Conservation (phyloP, 2,329 filamentous ascomycete species). For the Colletotrichum somersetense region DNA sequence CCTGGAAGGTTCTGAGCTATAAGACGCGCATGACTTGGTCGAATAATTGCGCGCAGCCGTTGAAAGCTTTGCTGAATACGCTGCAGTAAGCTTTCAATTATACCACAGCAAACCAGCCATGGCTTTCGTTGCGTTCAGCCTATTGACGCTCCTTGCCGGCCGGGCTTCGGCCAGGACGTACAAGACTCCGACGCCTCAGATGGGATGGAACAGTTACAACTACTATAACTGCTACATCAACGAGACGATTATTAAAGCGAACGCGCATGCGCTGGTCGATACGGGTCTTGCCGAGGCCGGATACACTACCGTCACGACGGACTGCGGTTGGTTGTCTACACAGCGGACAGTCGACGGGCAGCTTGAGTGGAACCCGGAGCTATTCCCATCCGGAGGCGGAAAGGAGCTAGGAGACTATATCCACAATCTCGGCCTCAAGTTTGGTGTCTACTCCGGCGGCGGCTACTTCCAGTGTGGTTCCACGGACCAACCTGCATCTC, state of each 20-base stretch:
- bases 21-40: conserved; percentile 5
- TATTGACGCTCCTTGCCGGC: conserved; percentile 21
- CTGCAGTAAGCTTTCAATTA: background rate
- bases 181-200: conserved; percentile 54
- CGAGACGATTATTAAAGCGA: conserved; percentile 62
- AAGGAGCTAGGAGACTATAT: conserved; percentile 62
- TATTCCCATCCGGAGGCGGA: conserved; percentile 64
- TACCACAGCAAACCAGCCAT: conserved; percentile 5
- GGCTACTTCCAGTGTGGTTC: conserved; percentile 60
- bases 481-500: conserved; percentile 56
- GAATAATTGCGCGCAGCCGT: background rate
- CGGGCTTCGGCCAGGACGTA: conserved; percentile 38
- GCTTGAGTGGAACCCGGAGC: conserved; percentile 62
- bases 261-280: conserved; percentile 66
- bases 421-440: conserved; percentile 61
- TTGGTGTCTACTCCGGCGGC: conserved; percentile 67
- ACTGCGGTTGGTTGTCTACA: conserved; percentile 68
- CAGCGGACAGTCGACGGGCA: conserved; percentile 57
- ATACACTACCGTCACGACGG: conserved; percentile 68
- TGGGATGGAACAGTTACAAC: conserved; percentile 73
- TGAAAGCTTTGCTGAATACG: conserved; percentile 1
- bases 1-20: conserved; percentile 2
- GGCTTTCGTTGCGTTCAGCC: conserved; percentile 17
- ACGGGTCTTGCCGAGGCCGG: conserved; percentile 64
- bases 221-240: conserved; percentile 63